Percentiles rank a stretch among this genome's conserved stretches.
phyloP scores from a whole-genome alignment of 2,329 filamentous ascomycete species.

The Chaetoscypha palmicola region DNA sequence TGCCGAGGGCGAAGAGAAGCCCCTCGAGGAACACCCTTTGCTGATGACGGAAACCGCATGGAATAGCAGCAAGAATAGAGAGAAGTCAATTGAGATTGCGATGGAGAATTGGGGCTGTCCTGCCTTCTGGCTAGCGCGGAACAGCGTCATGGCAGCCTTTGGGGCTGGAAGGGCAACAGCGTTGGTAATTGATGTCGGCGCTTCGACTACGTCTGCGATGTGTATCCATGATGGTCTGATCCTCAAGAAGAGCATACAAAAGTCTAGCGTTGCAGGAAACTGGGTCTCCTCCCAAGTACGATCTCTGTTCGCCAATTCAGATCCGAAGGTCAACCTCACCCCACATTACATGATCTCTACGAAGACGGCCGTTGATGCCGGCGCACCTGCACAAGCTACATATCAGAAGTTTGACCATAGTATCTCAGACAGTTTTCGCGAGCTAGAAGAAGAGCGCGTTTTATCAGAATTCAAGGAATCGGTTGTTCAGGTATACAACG shows the following conservation, averaged over 20 bases:
- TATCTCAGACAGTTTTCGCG: conserved; percentile 64
- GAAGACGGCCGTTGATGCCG: conserved; percentile 84
- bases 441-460: conserved; percentile 84
- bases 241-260: conserved; percentile 80
- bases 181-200: conserved; percentile 86
- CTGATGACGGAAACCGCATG: conserved; percentile 92
- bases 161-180: conserved; percentile 89
- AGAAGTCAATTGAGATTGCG: conserved; percentile 91
- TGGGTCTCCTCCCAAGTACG: conserved; percentile 88
- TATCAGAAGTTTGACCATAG: conserved; percentile 61
- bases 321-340: conserved; percentile 65
- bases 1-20: conserved; percentile 60
- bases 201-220: conserved; percentile 79
- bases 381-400: conserved; percentile 68
- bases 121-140: conserved; percentile 88
- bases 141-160: conserved; percentile 83
- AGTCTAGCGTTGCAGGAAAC: conserved; percentile 78
- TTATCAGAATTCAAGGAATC: conserved; percentile 97
- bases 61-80: conserved; percentile 80
- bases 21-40: conserved; percentile 80
- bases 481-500: conserved; percentile 88
- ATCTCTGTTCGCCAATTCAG: conserved; percentile 62
- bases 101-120: conserved; percentile 97
- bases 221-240: conserved; percentile 93
- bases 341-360: conserved; percentile 84